Evolutionary conservation across 208 protist species (phyloP).

Genomic region (Crithidia bombi): DNA sequence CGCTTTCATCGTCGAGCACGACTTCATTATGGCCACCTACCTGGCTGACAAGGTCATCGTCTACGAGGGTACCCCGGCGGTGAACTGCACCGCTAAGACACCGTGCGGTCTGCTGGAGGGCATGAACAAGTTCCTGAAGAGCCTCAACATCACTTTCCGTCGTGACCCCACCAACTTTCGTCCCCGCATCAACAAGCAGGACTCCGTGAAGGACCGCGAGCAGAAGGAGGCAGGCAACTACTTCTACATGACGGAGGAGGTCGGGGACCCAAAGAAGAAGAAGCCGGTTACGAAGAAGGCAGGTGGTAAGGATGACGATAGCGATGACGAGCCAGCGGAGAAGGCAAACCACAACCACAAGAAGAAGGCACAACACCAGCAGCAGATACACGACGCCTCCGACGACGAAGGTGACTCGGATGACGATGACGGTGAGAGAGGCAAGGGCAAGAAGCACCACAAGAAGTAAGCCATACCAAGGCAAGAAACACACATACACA

Average conservation of each 20-base stretch:
- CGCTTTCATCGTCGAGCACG: slow-evolving; percentile 99
- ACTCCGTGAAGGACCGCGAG: slow-evolving; percentile 98
- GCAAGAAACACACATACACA: neutral
- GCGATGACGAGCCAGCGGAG: slow-evolving; percentile 91
- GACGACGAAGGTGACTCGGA: slow-evolving; percentile 21
- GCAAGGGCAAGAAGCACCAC: slow-evolving; percentile 37
- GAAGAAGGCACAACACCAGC: slow-evolving; percentile 19
- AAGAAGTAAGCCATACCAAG: slow-evolving; percentile 32
- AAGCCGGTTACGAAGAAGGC: slow-evolving; percentile 39
- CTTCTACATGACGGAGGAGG: slow-evolving; percentile 96
- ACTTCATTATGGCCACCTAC: slow-evolving; percentile 99
- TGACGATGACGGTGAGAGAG: slow-evolving; percentile 37
- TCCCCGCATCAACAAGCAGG: slow-evolving; percentile 99
- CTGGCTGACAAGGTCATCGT: slow-evolving; percentile 99
- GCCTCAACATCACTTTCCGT: slow-evolving; percentile 98
- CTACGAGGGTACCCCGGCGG: slow-evolving; percentile 97
- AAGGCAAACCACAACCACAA: slow-evolving; percentile 22
- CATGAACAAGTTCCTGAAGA: slow-evolving; percentile 99
- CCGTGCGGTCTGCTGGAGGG: slow-evolving; percentile 86
- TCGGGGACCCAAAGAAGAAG: slow-evolving; percentile 53
- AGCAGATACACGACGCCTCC: slow-evolving; percentile 18
- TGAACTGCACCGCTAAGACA: slow-evolving; percentile 94
- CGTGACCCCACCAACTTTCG: slow-evolving; percentile 99
- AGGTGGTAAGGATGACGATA: slow-evolving; percentile 80
- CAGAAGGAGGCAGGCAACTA: slow-evolving; percentile 98